A percentile compares a stretch with the other conserved stretches of the same genome.
Evolutionary conservation across 2,329 filamentous ascomycete genomes (phyloP).

Genomic region (Aspergillus quadricinctus): DNA sequence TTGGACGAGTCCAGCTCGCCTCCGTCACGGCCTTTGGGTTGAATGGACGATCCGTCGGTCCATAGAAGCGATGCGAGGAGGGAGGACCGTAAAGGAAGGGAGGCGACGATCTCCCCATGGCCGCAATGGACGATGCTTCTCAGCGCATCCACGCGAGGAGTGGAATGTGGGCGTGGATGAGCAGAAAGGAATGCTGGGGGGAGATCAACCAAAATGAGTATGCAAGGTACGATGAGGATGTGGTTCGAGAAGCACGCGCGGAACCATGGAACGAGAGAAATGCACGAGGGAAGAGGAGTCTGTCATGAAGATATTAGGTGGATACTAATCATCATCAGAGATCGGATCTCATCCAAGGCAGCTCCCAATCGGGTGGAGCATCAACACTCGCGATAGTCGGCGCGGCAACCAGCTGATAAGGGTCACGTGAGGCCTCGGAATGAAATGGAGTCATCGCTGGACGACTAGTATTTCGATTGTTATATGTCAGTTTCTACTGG

Average conservation of each 20-base stretch:
- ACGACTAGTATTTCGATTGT: not conserved
- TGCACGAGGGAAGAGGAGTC: not conserved
- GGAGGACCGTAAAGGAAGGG: conserved; percentile 71
- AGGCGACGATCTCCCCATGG: conserved; percentile 52
- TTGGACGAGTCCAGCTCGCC: conserved; percentile 65
- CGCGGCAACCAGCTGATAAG: conserved; percentile 15
- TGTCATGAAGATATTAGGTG: conserved; percentile 4
- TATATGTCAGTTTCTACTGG: not conserved
- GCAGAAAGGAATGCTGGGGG: conserved; percentile 21
- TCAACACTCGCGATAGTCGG: conserved; percentile 16
- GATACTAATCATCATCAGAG: conserved; percentile 1
- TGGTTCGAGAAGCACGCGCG: conserved; percentile 1
- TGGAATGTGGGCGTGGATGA: conserved; percentile 21
- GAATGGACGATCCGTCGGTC: conserved; percentile 56
- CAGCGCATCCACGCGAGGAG: conserved; percentile 31
- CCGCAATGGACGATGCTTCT: conserved; percentile 25
- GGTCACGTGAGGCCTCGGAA: conserved; percentile 10
- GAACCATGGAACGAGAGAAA: conserved; percentile 6
- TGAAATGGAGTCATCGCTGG: not conserved
- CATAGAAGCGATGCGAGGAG: conserved; percentile 50
- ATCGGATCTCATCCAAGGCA: conserved; percentile 5
- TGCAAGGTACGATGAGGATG: not conserved
- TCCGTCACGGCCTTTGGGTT: conserved; percentile 83
- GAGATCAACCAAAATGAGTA: conserved; percentile 14
- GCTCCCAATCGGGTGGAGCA: conserved; percentile 3